Base-by-base conservation (phyloP, 2,329 filamentous ascomycete genomes). In the Hypoxylon sp. region DNA sequence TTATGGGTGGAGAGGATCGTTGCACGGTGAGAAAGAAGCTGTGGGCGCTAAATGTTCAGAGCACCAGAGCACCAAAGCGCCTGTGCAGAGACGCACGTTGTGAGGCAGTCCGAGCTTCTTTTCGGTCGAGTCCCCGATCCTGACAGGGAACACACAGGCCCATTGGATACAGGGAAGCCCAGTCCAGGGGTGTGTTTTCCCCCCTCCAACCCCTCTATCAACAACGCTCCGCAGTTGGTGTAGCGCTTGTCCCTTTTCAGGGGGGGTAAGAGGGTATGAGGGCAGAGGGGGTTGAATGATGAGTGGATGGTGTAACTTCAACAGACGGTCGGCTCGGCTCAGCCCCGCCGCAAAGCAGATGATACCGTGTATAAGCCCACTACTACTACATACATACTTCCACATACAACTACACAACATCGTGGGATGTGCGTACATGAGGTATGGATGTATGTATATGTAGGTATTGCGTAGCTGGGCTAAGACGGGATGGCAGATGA, bases 11-110 rank as follows among this genome's bases (percentile, higher is more conserved):
- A 62, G 65, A 56, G 24, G 46, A 53, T 35, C 52, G 48, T 53
- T 61, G 62, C 65, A 68, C 62, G 58, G 65, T 68, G 65, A 66
- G 44, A 32, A 31, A 35, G 54, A 64, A 65, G 68, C 68, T 64
- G 62, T 71, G 65, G 68, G 68, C 68, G 65, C 65, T 68, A 66
- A 71, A 68, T 21, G 52, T 54, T 68, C 62, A 62, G 44, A 63
- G 59, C 61, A 60, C 58, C 37, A 37, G 32, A 24, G 39, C 48
- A 44, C 50, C 31, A 37, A 37, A 37, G 24, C 24, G 5, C 24
- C 24, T 27, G 24, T 27, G 24, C 11, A 32, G 31, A 32, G 31
- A 55, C 44, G 52, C 37, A 53, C 50, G 29, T 59, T 56, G 39
- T 44, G 39, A 44, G 42, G 46, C 27, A 57, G 46, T 60, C 47